Base-by-base conservation (phyloP, 2,329 filamentous ascomycete species). In the Aspergillus caelatus region DNA sequence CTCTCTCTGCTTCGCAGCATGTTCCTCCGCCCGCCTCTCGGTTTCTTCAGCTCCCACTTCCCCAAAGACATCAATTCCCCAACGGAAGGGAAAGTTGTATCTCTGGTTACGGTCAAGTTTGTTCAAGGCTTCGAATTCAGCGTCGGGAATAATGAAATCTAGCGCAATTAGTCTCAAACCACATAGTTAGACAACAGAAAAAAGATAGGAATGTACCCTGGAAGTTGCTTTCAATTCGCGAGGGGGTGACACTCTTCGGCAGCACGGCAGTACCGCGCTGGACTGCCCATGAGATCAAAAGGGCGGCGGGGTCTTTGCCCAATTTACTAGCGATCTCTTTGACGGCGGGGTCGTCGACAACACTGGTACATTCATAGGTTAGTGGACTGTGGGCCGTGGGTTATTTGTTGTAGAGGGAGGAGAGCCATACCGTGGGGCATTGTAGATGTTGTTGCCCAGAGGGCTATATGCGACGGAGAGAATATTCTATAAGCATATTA, bases 261-360 rank as follows among this genome's bases (percentile, higher is more conserved):
- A 87, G 72, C 9, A 85, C 84, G 9, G 83, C 79, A 1, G 82
- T 84, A 1, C 85, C 84, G 30, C 85, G 78, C 69, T 86, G 82
- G 10, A 86, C 77, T 14, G 80, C 82, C 84, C 85, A 87, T 50
- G 81, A 82, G 62, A 87, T 81, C 8, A 87, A 76, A 8, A 87
- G 71, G 64, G 85, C 82, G 1, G 84, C 84, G 2, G 84, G 82
- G n/a, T 89, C 82, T 70, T 83, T 84, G 36, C 85, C 83, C 41
- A 85, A 81, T 71, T 87, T 86, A 79, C 86, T 86, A 72, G 88
- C 83, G 7, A 90, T 86, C 58, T 91, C 79, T 72, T 86, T 81
- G 21, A 88, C 79, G 9, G 86, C 81, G 0, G 86, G 83, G 74
- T 87, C 88, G 54, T 88, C 86, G 62, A 84, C 83, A 70, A 90